phyloP scores from a whole-genome alignment of 495 filamentous ascomycete species.

The Xylona heveae region DNA sequence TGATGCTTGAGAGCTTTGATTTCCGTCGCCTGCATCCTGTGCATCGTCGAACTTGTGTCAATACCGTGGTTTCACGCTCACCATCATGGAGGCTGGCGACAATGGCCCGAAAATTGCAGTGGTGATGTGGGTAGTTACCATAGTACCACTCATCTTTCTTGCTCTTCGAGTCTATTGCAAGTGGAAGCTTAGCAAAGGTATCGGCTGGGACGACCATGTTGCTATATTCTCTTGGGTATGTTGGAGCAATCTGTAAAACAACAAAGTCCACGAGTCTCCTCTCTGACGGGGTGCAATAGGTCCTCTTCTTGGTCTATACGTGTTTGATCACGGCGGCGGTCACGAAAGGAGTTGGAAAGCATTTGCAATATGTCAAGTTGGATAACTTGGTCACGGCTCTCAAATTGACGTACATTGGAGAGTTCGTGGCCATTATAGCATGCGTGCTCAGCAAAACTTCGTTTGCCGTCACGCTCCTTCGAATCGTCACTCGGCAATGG shows the following conservation, averaged over 20 bases:
- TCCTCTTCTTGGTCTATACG: no score
- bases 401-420: constrained; percentile 1
- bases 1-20: no score
- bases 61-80: no score
- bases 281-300: no score
- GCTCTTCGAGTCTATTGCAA: constrained; percentile 16
- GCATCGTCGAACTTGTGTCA: no score
- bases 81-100: no score
- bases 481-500: constrained; percentile 13
- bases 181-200: constrained; percentile 5
- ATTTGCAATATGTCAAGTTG: constrained; percentile 2
- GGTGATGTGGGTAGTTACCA: constrained; percentile 12
- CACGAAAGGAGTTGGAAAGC: no score
- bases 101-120: constrained; percentile 9
- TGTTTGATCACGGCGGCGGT: no score
- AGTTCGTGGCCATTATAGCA: not conserved
- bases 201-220: constrained; percentile 17
- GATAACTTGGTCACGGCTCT: constrained; percentile 5
- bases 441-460: not conserved
- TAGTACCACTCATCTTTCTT: constrained; percentile 11
- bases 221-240: constrained; percentile 17
- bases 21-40: no score
- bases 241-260: not conserved
- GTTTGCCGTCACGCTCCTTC: not conserved
- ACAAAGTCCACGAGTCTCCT: no score